A percentile compares a stretch with the other conserved stretches of the same genome.
phyloP scores from a whole-genome alignment of 306 rosid species.

The Myrica gale region DNA sequence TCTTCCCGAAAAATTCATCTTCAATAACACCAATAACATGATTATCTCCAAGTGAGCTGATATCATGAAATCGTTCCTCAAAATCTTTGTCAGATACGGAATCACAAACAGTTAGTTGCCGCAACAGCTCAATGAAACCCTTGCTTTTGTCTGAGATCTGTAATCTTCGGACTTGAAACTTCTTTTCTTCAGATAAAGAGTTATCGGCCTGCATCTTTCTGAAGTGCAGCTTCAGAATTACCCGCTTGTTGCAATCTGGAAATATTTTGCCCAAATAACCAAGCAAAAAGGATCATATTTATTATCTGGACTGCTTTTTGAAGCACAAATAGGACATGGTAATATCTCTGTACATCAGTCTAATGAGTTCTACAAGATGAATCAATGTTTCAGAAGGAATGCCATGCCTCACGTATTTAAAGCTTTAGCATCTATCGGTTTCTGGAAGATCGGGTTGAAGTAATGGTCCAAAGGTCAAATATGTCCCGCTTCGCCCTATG shows the following conservation, averaged over 20 bases:
- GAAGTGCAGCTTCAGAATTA: neutral
- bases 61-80: constrained; percentile 57
- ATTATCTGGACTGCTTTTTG: neutral
- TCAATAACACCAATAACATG: constrained; percentile 66
- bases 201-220: constrained; percentile 32
- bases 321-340: neutral
- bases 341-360: no score
- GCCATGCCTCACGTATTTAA: no score
- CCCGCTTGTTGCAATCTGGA: neutral
- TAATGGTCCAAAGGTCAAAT: no score
- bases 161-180: constrained; percentile 43
- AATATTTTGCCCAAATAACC: neutral
- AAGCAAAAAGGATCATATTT: neutral
- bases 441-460: no score
- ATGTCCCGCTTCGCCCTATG: neutral
- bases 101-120: constrained; percentile 68
- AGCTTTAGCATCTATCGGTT: no score
- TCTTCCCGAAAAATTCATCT: constrained; percentile 50
- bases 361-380: no score
- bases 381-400: no score
- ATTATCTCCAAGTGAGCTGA: constrained; percentile 57
- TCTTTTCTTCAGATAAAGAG: constrained; percentile 27
- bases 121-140: constrained; percentile 69
- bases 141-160: constrained; percentile 68
- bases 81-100: constrained; percentile 65